These are phyloP conservation scores for Rhodotorula babjevae DNA, from an alignment of 768 basidiomycete species.

Conservation along the genomic window DNA sequence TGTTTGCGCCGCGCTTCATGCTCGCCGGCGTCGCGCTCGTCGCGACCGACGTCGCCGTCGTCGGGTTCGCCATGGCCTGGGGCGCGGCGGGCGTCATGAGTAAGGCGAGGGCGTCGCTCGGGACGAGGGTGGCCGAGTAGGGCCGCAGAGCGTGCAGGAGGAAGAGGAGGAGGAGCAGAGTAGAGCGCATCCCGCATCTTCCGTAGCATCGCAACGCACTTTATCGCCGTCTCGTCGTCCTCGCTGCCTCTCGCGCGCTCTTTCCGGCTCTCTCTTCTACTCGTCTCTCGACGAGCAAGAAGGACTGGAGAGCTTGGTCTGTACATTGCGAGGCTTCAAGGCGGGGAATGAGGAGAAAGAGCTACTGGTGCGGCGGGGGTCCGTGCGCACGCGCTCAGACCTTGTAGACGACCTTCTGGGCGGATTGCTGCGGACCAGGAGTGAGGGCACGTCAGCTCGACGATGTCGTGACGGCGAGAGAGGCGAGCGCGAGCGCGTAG, in stretches of 20 bases:
- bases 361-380: too few species aligned
- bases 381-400: background rate
- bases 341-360: too few species aligned
- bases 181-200: background rate
- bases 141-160: too few species aligned
- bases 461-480: too few species aligned
- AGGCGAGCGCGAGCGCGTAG: too few species aligned
- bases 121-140: constrained; percentile 29
- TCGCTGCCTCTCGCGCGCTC: background rate
- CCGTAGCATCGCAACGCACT: too few species aligned
- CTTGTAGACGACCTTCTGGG: constrained; percentile 15
- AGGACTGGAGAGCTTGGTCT: too few species aligned
- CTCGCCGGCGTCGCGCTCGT: constrained; percentile 62
- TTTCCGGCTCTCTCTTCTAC: too few species aligned
- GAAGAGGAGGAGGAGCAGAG: too few species aligned
- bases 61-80: constrained; percentile 29
- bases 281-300: too few species aligned
- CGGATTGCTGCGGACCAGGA: background rate
- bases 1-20: constrained; percentile 95
- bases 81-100: constrained; percentile 13
- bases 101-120: constrained; percentile 18
- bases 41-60: constrained; percentile 64
- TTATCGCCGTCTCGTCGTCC: background rate
- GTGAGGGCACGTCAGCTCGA: too few species aligned
- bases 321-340: too few species aligned